Conservation (phyloP, 306 rosid genomes). For the Boehmeria nivea region DNA sequence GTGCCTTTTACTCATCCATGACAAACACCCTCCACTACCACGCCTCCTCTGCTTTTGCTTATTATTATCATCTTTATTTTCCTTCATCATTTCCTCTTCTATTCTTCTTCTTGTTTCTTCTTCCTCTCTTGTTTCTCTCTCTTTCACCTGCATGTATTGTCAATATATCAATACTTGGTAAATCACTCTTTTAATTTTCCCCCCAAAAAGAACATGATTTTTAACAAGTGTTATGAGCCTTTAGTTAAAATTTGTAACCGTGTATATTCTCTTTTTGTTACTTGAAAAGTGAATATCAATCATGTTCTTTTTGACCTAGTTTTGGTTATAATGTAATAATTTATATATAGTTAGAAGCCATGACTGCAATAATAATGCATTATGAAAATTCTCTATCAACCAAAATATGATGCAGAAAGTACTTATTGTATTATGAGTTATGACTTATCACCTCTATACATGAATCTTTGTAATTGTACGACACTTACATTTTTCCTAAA, state of each 20-base stretch:
- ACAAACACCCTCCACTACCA: conserved; percentile 56
- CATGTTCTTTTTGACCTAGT: too few relatives aligned
- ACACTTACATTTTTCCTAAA: not conserved
- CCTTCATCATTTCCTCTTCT: conserved; percentile 14
- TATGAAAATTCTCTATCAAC: too few relatives aligned
- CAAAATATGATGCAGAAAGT: not conserved
- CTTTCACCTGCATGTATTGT: conserved; percentile 53
- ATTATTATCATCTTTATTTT: conserved; percentile 15
- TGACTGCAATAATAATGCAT: too few relatives aligned
- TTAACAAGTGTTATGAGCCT: too few relatives aligned
- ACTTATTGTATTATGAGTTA: too few relatives aligned
- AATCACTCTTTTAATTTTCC: not conserved
- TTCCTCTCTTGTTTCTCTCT: conserved; percentile 30
- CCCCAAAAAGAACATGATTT: too few relatives aligned
- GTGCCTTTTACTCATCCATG: conserved; percentile 69
- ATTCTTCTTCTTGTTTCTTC: conserved; percentile 21
- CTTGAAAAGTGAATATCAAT: too few relatives aligned
- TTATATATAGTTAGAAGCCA: too few relatives aligned
- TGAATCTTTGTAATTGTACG: not conserved
- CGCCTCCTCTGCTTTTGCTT: conserved; percentile 7
- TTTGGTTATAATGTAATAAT: too few relatives aligned
- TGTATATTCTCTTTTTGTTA: too few relatives aligned
- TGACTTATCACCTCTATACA: not conserved
- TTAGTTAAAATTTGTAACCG: too few relatives aligned
- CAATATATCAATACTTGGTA: not conserved